Evolutionary conservation across 2,329 filamentous ascomycete species (phyloP), one percentile per base, ranked within the genome.

Genomic region (Gnomoniopsis smithogilvyi): DNA sequence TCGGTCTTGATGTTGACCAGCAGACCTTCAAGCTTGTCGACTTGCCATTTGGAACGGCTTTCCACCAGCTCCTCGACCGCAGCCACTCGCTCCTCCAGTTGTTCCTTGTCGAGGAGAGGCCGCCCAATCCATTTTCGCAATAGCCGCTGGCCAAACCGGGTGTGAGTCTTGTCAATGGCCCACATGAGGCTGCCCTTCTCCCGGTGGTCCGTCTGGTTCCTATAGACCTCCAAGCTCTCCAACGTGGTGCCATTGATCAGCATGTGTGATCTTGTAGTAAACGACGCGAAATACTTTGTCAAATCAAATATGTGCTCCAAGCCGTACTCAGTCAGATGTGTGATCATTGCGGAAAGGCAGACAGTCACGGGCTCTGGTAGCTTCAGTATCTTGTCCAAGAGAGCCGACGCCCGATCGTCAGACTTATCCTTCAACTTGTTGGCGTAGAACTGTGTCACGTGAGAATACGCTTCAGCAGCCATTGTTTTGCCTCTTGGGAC

Each of bases 331-430:
- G 86, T 88, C 66, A 99, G 79, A 68, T 99, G 93, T 1, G 84
- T 91, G 66, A 99, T 98, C 93, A 99, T 97, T 12, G 93, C 90
- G 3, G 95, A 97, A 15, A 99, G 81, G 73, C 95, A 99, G 45
- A 96, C 87, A 0, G 90, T 96, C 41, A 96, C 91, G 47, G 89
- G 81, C 67, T 96, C 91, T 0, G 94, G 89, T 14, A 99, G 81
- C 63, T 87, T 87, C 58, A 98, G 80, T 36, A 97, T 91, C 67
- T 92, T 94, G 68, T 96, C 91, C 2, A 99, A 82, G 1, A 97
- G 79, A 33, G 82, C 80, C 43, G 82, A 84, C 1, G 86, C 81
- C 21, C 79, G 76, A 22, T 83, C 78, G 69, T 87, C 77, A 64
- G 79, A 74, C 10, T 81, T 78, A 14, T 82, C 78, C 68, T 91